phyloP scores from a whole-genome alignment of 176 grass and related monocot species.

The Miscanthus lutarioriparius region DNA sequence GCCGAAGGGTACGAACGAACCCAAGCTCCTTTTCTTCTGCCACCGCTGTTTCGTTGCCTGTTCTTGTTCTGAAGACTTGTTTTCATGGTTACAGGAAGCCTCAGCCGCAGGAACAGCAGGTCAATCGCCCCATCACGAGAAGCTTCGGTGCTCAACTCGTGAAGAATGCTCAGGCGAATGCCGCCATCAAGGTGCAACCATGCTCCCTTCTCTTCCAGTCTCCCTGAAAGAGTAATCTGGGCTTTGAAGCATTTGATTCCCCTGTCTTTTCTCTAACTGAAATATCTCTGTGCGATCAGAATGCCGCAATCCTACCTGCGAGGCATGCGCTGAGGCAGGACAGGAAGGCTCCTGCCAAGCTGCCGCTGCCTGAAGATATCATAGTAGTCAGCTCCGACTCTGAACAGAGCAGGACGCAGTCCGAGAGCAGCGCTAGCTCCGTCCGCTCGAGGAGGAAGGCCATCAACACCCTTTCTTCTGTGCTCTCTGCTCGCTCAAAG shows the following conservation, averaged over 20 bases:
- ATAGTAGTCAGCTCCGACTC: slow-evolving; percentile 60
- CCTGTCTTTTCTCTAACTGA: neutral
- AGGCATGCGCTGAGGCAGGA: slow-evolving; percentile 42
- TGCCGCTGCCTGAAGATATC: slow-evolving; percentile 43
- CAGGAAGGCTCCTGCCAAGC: slow-evolving; percentile 49
- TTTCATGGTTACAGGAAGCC: slow-evolving; percentile 50
- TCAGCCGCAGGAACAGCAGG: slow-evolving; percentile 30
- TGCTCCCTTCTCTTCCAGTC: neutral
- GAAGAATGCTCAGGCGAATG: slow-evolving; percentile 60
- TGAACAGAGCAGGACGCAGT: slow-evolving; percentile 30
- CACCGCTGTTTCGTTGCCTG: neutral
- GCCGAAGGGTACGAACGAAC: slow-evolving; percentile 41
- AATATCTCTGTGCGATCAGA: slow-evolving; percentile 16
- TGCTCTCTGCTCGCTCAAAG: slow-evolving; percentile 92
- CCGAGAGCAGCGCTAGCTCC: slow-evolving; percentile 31
- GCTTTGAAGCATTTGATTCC: neutral
- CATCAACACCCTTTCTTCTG: slow-evolving; percentile 67
- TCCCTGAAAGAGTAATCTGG: neutral
- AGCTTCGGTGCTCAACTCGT: slow-evolving; percentile 70
- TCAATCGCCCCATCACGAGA: slow-evolving; percentile 38
- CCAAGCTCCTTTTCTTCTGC: neutral
- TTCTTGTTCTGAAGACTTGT: neutral
- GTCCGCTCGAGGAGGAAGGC: slow-evolving; percentile 66
- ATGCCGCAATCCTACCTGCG: slow-evolving; percentile 13
- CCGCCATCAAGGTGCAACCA: slow-evolving; percentile 52